Evolutionary conservation across 768 basidiomycete species (phyloP).

Genomic region (Suillus discolor): DNA sequence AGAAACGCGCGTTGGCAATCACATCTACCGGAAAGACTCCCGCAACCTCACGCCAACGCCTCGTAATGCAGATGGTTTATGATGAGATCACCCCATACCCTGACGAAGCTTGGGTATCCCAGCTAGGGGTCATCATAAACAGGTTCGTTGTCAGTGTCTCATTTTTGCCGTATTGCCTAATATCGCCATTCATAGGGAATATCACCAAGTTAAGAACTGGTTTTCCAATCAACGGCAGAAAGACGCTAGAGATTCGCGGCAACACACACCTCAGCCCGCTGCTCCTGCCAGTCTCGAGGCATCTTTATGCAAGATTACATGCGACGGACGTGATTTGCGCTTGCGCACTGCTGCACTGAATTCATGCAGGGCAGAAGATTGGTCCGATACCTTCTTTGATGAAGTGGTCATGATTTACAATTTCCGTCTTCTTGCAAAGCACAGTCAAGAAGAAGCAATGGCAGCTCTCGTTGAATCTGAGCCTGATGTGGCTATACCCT

Average conservation of each 20-base stretch:
- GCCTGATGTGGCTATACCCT: slow-evolving; percentile 5
- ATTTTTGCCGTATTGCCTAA: neutral
- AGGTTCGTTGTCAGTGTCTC: slow-evolving; percentile 38
- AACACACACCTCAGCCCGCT: slow-evolving; percentile 36
- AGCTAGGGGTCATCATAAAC: slow-evolving; percentile 58
- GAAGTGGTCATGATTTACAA: slow-evolving; percentile 63
- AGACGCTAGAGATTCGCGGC: slow-evolving; percentile 39
- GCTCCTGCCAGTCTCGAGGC: slow-evolving; percentile 36
- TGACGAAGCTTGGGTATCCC: slow-evolving; percentile 59
- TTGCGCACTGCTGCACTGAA: slow-evolving; percentile 51
- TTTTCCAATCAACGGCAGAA: slow-evolving; percentile 66
- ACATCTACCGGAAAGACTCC: slow-evolving; percentile 46
- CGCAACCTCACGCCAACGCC: slow-evolving; percentile 54
- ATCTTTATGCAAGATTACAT: slow-evolving; percentile 35
- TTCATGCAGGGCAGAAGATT: slow-evolving; percentile 45
- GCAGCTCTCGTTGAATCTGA: slow-evolving; percentile 27
- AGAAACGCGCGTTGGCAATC: slow-evolving; percentile 33
- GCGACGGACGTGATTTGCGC: slow-evolving; percentile 44
- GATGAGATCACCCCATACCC: slow-evolving; percentile 70
- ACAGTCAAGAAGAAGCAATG: slow-evolving; percentile 39
- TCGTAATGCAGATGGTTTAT: slow-evolving; percentile 64
- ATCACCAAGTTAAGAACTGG: slow-evolving; percentile 68
- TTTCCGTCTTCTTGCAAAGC: slow-evolving; percentile 42
- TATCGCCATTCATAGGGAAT: slow-evolving; percentile 41
- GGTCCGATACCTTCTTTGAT: slow-evolving; percentile 65